Evolutionary conservation across 1,284 basidiomycete species (phyloP).

Genomic region (Microbotryum silenes-acaulis): DNA sequence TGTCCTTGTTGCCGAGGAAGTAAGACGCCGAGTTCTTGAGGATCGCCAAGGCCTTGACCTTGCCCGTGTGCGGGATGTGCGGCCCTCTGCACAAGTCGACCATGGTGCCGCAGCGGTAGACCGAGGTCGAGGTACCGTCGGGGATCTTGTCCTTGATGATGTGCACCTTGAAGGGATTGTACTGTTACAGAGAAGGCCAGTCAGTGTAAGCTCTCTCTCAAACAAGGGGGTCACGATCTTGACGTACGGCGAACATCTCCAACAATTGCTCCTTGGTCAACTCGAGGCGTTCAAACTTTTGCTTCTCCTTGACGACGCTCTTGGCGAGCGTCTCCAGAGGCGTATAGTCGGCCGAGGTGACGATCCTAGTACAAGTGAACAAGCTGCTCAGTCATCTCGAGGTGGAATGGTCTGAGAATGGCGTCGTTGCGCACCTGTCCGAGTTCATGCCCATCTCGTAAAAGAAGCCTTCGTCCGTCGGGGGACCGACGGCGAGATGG

Average conservation of each 20-base stretch:
- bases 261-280: constrained; percentile 88
- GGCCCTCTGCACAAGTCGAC: constrained; percentile 96
- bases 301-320: constrained; percentile 87
- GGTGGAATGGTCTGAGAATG: constrained; percentile 1
- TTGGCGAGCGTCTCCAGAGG: constrained; percentile 83
- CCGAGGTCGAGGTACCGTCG: constrained; percentile 93
- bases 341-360: constrained; percentile 75
- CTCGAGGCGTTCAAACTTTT: constrained; percentile 90
- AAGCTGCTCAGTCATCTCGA: background rate
- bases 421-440: constrained; percentile 50
- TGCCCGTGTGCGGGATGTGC: constrained; percentile 94
- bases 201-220: background rate
- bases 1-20: constrained; percentile 89
- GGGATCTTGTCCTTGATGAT: constrained; percentile 93
- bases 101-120: constrained; percentile 98
- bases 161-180: constrained; percentile 98
- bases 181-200: constrained; percentile 48
- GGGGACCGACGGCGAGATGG: constrained; percentile 93
- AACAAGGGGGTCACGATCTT: background rate
- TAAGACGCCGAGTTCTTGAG: constrained; percentile 98
- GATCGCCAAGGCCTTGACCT: constrained; percentile 92
- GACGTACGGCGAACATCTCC: constrained; percentile 85
- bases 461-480: constrained; percentile 98
- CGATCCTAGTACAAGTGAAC: constrained; percentile 48
- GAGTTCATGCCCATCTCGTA: constrained; percentile 75